phyloP scores from a whole-genome alignment of 1,284 basidiomycete species.

The Thecaphora frezii region DNA sequence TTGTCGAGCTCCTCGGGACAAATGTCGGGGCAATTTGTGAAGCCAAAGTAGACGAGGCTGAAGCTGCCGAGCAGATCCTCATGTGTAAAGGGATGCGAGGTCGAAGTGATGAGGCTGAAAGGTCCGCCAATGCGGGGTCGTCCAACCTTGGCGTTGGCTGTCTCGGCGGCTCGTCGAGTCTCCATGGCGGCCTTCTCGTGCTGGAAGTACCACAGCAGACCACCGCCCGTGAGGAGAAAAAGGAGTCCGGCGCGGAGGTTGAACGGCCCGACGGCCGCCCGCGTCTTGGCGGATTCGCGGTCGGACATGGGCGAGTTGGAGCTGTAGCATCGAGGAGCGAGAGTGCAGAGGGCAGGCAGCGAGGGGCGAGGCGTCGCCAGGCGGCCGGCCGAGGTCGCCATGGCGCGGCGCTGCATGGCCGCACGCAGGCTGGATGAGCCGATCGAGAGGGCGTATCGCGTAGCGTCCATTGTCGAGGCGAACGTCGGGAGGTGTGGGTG shows the following conservation, averaged over 20 bases:
- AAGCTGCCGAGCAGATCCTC: slow-evolving; percentile 76
- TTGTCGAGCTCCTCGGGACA: slow-evolving; percentile 98
- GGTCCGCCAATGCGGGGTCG: slow-evolving; percentile 83
- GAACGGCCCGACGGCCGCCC: slow-evolving; percentile 66
- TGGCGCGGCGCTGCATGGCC: no score
- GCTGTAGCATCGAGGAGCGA: no score
- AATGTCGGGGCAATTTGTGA: slow-evolving; percentile 81
- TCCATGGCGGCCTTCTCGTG: slow-evolving; percentile 70
- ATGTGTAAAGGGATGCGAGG: slow-evolving; percentile 69
- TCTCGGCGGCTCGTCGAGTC: slow-evolving; percentile 32
- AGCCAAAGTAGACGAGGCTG: slow-evolving; percentile 80
- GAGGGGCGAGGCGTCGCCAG: no score
- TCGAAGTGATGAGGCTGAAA: slow-evolving; percentile 64
- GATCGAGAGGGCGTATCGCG: no score
- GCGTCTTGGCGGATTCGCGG: slow-evolving; percentile 27
- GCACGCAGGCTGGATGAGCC: no score
- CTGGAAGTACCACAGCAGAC: slow-evolving; percentile 84
- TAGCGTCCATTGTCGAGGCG: no score
- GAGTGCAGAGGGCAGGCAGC: no score
- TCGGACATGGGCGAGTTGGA: no score
- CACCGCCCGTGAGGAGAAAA: slow-evolving; percentile 79
- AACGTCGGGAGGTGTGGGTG: no score
- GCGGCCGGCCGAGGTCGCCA: no score
- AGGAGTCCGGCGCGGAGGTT: slow-evolving; percentile 79
- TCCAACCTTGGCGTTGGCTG: slow-evolving; percentile 61